phyloP scores from a whole-genome alignment of 2,329 filamentous ascomycete species.

The Cladosporium sp. region DNA sequence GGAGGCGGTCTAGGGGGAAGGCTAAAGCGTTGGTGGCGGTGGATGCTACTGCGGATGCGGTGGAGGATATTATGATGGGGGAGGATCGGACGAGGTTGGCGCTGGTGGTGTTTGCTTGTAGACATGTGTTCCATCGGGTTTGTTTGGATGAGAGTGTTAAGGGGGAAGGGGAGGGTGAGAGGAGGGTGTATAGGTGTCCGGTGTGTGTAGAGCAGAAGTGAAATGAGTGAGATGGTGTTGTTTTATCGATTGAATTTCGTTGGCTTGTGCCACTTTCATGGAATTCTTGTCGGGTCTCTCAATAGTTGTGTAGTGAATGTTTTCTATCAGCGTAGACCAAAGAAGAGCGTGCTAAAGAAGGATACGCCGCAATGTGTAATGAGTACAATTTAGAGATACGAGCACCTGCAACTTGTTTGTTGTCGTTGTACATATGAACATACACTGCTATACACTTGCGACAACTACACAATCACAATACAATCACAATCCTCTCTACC shows the following conservation, averaged over 20 bases:
- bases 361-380: too few relatives aligned
- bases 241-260: too few relatives aligned
- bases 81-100: slow-evolving; percentile 47
- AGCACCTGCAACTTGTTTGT: background rate
- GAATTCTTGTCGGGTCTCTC: too few relatives aligned
- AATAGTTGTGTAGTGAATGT: too few relatives aligned
- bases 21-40: slow-evolving; percentile 48
- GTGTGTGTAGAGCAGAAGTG: slow-evolving; percentile 28
- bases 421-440: background rate
- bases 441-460: background rate
- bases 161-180: slow-evolving; percentile 10
- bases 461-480: background rate
- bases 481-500: background rate
- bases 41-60: slow-evolving; percentile 38
- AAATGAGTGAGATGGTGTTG: background rate
- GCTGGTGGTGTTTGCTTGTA: slow-evolving; percentile 67
- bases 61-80: slow-evolving; percentile 26
- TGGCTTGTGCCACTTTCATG: too few relatives aligned
- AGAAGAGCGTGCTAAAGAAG: too few relatives aligned
- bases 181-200: slow-evolving; percentile 35
- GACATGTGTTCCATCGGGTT: slow-evolving; percentile 68
- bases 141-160: slow-evolving; percentile 58
- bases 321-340: too few relatives aligned
- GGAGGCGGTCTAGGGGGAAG: slow-evolving; percentile 54
- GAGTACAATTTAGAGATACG: too few relatives aligned